phyloP scores from a whole-genome alignment of 495 filamentous ascomycete species.

The Cenococcum geophilum region DNA sequence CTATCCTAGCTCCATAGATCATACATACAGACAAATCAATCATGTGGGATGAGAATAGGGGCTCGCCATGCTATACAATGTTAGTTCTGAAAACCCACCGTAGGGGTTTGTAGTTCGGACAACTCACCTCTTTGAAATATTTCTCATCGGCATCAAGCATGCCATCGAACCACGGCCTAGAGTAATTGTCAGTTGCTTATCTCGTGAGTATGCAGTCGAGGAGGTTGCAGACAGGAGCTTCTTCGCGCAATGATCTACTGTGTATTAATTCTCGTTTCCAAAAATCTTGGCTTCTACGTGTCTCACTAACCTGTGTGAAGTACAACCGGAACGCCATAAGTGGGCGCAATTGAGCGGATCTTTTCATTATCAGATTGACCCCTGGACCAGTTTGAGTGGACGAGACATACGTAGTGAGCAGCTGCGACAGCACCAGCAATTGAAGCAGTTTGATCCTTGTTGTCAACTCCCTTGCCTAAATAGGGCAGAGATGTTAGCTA shows the following conservation, averaged over 20 bases:
- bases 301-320: conserved; percentile 70
- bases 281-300: conserved; percentile 35
- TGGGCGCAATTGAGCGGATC: conserved; percentile 77
- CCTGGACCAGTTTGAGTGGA: background rate
- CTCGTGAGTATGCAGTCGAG: conserved; percentile 59
- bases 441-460: conserved; percentile 78
- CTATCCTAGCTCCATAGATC: too few relatives aligned
- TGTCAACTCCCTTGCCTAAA: conserved; percentile 59
- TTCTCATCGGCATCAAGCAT: conserved; percentile 88
- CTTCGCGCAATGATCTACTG: conserved; percentile 49
- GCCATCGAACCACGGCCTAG: conserved; percentile 72
- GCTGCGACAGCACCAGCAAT: conserved; percentile 81
- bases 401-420: conserved; percentile 60
- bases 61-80: conserved; percentile 61
- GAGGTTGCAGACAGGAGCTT: conserved; percentile 36
- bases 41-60: conserved; percentile 95
- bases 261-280: conserved; percentile 33
- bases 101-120: background rate
- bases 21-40: conserved; percentile 64
- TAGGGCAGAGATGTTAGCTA: background rate
- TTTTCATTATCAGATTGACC: background rate
- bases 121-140: conserved; percentile 62
- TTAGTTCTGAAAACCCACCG: background rate
- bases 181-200: background rate
- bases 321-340: conserved; percentile 79